phyloP scores from a whole-genome alignment of 768 basidiomycete genomes.

The Lentinula sp. region DNA sequence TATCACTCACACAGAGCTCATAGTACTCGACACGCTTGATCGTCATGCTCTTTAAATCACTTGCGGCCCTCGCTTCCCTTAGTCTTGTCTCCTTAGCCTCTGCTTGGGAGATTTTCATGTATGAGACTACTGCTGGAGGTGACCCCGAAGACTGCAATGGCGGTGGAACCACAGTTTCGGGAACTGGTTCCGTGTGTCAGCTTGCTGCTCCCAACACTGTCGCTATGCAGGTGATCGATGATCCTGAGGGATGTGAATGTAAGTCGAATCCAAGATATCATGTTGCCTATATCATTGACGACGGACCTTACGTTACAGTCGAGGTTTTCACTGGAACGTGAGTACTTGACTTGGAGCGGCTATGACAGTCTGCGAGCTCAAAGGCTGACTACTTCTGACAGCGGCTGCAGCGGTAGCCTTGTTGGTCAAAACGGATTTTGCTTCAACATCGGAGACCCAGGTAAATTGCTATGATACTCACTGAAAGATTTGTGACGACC shows the following conservation, averaged over 20 bases:
- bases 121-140: background rate
- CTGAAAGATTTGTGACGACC: background rate
- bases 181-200: background rate
- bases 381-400: background rate
- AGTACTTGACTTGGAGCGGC: background rate
- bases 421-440: background rate
- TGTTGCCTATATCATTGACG: too few relatives aligned
- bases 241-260: background rate
- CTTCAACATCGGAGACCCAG: background rate
- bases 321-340: background rate
- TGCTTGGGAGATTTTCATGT: background rate
- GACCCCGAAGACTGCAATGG: background rate
- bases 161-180: background rate
- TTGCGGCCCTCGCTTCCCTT: background rate
- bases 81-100: background rate
- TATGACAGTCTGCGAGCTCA: background rate
- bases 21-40: background rate
- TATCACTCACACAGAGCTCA: background rate
- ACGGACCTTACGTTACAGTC: background rate
- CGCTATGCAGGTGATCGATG: background rate
- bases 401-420: background rate
- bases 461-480: background rate
- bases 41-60: background rate
- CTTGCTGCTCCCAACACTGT: background rate
- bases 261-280: background rate